A percentile compares a stretch with the other conserved stretches of the same genome.
These are phyloP conservation scores for Cladosporium phlei DNA, from an alignment of 2,329 filamentous ascomycete species.

Conservation along the genomic window DNA sequence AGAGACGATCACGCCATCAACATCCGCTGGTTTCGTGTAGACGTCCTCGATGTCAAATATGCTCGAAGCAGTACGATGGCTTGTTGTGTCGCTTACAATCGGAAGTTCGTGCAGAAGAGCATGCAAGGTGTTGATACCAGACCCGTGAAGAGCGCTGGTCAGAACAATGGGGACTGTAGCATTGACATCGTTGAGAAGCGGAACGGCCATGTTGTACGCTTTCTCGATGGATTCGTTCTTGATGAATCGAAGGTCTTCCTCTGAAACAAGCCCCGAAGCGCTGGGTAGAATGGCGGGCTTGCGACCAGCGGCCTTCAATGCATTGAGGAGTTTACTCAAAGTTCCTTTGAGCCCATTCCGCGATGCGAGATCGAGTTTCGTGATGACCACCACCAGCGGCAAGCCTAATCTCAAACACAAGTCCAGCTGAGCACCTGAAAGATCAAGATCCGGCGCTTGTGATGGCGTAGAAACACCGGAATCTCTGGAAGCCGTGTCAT, in stretches of 20 bases:
- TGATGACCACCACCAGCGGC: conserved; percentile 77
- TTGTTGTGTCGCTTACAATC: conserved; percentile 39
- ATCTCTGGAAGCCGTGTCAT: conserved; percentile 38
- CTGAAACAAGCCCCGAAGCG: conserved; percentile 24
- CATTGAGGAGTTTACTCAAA: conserved; percentile 67
- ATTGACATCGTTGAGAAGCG: conserved; percentile 44
- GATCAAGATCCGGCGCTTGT: conserved; percentile 55
- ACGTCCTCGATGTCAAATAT: conserved; percentile 90
- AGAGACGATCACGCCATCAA: conserved; percentile 60
- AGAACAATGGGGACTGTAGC: conserved; percentile 74
- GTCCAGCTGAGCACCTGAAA: conserved; percentile 75
- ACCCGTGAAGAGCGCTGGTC: conserved; percentile 80
- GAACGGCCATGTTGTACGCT: conserved; percentile 48
- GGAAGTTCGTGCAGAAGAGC: conserved; percentile 74
- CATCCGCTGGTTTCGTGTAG: conserved; percentile 57
- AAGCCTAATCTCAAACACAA: conserved; percentile 76
- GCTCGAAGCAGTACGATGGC: neutral
- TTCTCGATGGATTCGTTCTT: conserved; percentile 56
- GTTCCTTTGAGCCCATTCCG: conserved; percentile 65
- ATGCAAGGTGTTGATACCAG: conserved; percentile 75
- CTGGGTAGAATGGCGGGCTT: conserved; percentile 64
- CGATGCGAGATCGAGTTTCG: conserved; percentile 83
- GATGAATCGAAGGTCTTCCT: conserved; percentile 54
- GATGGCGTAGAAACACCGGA: conserved; percentile 36
- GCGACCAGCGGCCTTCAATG: conserved; percentile 70